These are phyloP conservation scores for Colletotrichum orbiculare DNA, from an alignment of 2,329 filamentous ascomycete genomes.

Conservation along the genomic window DNA sequence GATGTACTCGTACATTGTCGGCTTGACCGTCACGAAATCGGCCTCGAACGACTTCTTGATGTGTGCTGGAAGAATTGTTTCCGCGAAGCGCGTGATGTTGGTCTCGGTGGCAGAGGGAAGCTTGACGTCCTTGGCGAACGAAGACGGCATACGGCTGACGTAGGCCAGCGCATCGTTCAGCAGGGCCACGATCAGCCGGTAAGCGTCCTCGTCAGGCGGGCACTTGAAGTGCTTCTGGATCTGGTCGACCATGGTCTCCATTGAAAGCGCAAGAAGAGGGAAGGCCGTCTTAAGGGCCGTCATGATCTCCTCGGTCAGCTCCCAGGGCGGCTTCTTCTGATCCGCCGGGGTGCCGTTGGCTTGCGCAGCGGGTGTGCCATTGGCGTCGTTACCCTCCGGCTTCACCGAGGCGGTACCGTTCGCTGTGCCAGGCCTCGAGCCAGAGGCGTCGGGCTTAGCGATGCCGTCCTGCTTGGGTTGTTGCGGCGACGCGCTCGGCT, in stretches of 20 bases:
- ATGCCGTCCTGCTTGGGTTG: conserved; percentile 65
- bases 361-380: conserved; percentile 33
- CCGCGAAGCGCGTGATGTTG: conserved; percentile 96
- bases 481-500: conserved; percentile 59
- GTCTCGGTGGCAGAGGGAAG: conserved; percentile 90
- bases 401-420: conserved; percentile 59
- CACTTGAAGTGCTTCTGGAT: conserved; percentile 99
- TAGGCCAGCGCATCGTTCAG: conserved; percentile 96
- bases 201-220: conserved; percentile 96
- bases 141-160: conserved; percentile 85
- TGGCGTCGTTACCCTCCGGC: conserved; percentile 54
- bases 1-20: conserved; percentile 98
- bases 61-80: conserved; percentile 93
- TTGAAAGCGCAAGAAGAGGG: conserved; percentile 92
- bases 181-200: conserved; percentile 94
- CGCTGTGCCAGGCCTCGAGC: conserved; percentile 62
- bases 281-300: conserved; percentile 96
- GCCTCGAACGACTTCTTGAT: conserved; percentile 96
- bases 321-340: conserved; percentile 88
- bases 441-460: conserved; percentile 47
- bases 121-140: conserved; percentile 92
- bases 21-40: conserved; percentile 96
- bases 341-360: conserved; percentile 40
- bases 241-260: conserved; percentile 99
- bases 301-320: conserved; percentile 95